phyloP scores from a whole-genome alignment of 2,329 filamentous ascomycete species.

The Xylaria sp. region DNA sequence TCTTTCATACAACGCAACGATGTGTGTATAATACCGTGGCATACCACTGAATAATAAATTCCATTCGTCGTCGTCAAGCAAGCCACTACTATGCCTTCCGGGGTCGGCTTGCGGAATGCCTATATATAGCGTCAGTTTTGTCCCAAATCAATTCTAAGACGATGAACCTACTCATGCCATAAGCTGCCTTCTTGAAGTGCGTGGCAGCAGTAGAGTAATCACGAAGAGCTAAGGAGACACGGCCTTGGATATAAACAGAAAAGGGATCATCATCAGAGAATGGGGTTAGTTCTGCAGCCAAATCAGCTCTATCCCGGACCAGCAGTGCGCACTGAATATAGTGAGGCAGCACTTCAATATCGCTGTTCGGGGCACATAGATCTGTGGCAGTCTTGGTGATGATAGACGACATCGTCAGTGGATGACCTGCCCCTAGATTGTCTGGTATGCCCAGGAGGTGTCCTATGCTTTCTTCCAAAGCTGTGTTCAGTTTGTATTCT shows the following conservation, averaged over 20 bases:
- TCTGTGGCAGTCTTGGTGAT: slow-evolving; percentile 75
- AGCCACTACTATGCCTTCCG: slow-evolving; percentile 67
- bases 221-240: slow-evolving; percentile 77
- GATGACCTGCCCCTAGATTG: slow-evolving; percentile 54
- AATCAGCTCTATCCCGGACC: slow-evolving; percentile 67
- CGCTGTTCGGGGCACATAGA: slow-evolving; percentile 71
- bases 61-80: slow-evolving; percentile 82
- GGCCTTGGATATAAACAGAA: slow-evolving; percentile 85
- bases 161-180: slow-evolving; percentile 76
- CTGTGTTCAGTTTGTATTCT: slow-evolving; percentile 63
- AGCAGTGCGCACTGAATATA: slow-evolving; percentile 71
- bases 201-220: slow-evolving; percentile 78
- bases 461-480: slow-evolving; percentile 68
- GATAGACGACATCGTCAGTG: slow-evolving; percentile 54
- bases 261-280: slow-evolving; percentile 69
- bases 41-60: slow-evolving; percentile 75
- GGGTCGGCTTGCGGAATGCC: slow-evolving; percentile 58
- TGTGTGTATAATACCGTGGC: slow-evolving; percentile 86
- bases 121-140: slow-evolving; percentile 40
- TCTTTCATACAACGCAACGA: slow-evolving; percentile 83
- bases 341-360: slow-evolving; percentile 70
- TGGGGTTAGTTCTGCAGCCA: slow-evolving; percentile 66
- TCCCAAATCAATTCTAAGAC: neutral
- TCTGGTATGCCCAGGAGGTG: slow-evolving; percentile 72
- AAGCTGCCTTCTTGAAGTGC: slow-evolving; percentile 84